phyloP scores from a whole-genome alignment of 1,139 yeast genomes.

The Candida sanyaensis region DNA sequence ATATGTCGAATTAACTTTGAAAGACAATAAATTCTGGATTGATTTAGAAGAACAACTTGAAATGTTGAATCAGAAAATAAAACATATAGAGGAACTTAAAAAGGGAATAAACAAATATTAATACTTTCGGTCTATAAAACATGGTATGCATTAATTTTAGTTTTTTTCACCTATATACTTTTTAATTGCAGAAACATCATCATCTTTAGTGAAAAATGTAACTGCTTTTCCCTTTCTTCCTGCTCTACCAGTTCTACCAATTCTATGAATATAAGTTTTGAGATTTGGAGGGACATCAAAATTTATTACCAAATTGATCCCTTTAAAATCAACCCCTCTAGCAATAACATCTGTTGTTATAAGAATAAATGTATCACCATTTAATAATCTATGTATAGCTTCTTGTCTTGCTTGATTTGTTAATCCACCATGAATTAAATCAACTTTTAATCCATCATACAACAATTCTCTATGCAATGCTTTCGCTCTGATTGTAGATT shows the following conservation, averaged over 20 bases:
- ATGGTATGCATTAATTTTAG: too few species aligned
- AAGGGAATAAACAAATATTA: conserved; percentile 11
- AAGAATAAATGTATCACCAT: conserved; percentile 93
- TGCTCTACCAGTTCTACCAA: conserved; percentile 98
- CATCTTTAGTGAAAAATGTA: conserved; percentile 93
- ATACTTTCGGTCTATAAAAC: background rate
- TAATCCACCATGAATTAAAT: conserved; percentile 94
- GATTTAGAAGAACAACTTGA: conserved; percentile 18
- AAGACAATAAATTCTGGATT: conserved; percentile 31
- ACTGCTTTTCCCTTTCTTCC: conserved; percentile 85
- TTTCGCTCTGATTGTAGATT: conserved; percentile 90
- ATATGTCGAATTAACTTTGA: conserved; percentile 21
- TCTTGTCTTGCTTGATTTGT: conserved; percentile 87
- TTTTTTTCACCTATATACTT: background rate
- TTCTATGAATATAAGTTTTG: conserved; percentile 95
- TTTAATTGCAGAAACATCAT: conserved; percentile 61
- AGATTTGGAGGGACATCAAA: conserved; percentile 96
- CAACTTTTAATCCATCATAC: conserved; percentile 90
- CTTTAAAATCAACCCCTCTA: conserved; percentile 97
- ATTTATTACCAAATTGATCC: conserved; percentile 90
- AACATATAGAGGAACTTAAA: conserved; percentile 9
- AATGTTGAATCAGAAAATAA: conserved; percentile 13
- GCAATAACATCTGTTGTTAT: conserved; percentile 96
- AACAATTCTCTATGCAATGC: conserved; percentile 90
- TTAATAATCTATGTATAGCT: conserved; percentile 79